Base-by-base conservation (phyloP, 495 filamentous ascomycete genomes). In the Evernia prunastri region DNA sequence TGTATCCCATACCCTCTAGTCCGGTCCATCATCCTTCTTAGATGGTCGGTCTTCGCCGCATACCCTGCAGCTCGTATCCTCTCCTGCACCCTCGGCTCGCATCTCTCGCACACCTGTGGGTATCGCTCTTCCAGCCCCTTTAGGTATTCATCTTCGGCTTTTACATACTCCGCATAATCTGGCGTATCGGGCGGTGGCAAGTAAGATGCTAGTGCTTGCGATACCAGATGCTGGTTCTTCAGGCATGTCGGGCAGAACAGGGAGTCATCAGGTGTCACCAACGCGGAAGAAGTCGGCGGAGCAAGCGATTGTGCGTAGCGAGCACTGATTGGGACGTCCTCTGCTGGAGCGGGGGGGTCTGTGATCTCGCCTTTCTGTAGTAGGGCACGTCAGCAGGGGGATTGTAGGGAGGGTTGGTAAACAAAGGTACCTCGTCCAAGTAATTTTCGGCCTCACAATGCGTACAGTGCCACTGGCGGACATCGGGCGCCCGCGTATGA, bases 391-490 rank as follows among this genome's bases (percentile, higher is more conserved):
- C 36, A 72, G 65, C 61, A 64, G 72, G 59, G 40, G 17, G 2
- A 20, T 31, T 40, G 60, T 25, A 36, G 27, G 27, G 12, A 20
- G 37, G 54, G 54, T 25, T 40, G n/a, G 42, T 25, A 58, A 61
- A 57, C 58, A 45, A 65, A 72, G 73, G 40, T 67, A 82, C 81
- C 74, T 83, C 73, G 70, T 96, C 92, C 12, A 95, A 76, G 75
- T 87, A 89, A 75, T 96, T 96, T 63, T 87, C 83, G 27, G 90
- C 87, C 65, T 91, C 89, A 76, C 91, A 96, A 61, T 83, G 76
- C 15, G 79, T 70, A 70, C 91, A 96, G 23, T 83, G 78, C 76
- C 89, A 94, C 71, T 84, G 80, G 63, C 76, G 80, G 31, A 84
- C 69, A 37, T 73, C 70, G 58, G 80, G 79, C 66, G 80, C 78